A percentile compares a stretch with the other conserved stretches of the same genome.
phyloP scores from a whole-genome alignment of 768 basidiomycete species.

The Lactarius hengduanensis region DNA sequence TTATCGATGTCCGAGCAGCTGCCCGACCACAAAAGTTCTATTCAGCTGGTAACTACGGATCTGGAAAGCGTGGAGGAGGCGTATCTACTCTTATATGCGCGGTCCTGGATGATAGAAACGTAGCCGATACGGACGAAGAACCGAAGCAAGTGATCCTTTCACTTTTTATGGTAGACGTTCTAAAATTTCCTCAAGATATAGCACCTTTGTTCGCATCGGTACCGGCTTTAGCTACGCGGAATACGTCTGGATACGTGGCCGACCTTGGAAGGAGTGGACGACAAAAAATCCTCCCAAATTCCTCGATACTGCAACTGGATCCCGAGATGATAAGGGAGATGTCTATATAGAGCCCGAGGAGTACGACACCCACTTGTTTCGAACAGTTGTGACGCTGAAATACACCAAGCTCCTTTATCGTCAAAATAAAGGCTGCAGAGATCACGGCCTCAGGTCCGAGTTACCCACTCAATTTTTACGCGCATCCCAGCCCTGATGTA shows the following conservation, averaged over 20 bases:
- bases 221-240: constrained; percentile 84
- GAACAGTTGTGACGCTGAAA: constrained; percentile 8
- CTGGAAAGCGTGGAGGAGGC: constrained; percentile 80
- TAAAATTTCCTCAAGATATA: constrained; percentile 54
- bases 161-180: constrained; percentile 2
- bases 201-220: constrained; percentile 86
- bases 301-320: constrained; percentile 55
- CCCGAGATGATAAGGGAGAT: constrained; percentile 83
- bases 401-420: constrained; percentile 77
- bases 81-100: constrained; percentile 90
- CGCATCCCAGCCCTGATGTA: constrained; percentile 1
- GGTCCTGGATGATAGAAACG: constrained; percentile 70
- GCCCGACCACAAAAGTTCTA: neutral
- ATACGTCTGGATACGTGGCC: constrained; percentile 78
- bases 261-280: constrained; percentile 83
- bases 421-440: constrained; percentile 93
- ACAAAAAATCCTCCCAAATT: constrained; percentile 71
- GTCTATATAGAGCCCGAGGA: constrained; percentile 87
- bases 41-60: constrained; percentile 84
- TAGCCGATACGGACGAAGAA: constrained; percentile 56
- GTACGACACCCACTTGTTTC: constrained; percentile 43
- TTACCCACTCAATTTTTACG: neutral
- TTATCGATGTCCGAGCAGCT: constrained; percentile 6
- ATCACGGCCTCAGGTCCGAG: constrained; percentile 68
- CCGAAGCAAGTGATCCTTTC: constrained; percentile 48